Percentiles rank a stretch among this genome's conserved stretches.
phyloP scores from a whole-genome alignment of 202 grass and related monocot genomes.

The Saccharum hybrid region DNA sequence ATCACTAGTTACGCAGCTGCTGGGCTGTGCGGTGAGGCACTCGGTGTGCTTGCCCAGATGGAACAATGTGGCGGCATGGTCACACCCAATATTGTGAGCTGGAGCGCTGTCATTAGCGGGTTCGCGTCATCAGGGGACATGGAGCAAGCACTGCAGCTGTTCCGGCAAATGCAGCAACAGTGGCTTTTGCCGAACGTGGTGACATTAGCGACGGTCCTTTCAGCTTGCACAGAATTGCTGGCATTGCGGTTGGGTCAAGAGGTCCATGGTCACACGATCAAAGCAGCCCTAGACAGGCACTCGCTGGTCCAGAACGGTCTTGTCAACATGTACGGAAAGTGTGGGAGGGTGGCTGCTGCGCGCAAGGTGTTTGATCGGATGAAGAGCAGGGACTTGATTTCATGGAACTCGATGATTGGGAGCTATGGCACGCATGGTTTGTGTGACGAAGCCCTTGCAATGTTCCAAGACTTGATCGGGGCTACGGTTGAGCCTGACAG shows the following conservation, averaged over 20 bases:
- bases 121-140: slow-evolving; percentile 40
- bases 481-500: slow-evolving; percentile 37
- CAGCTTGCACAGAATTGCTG: slow-evolving; percentile 49
- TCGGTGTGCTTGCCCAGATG: slow-evolving; percentile 54
- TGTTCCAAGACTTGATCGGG: slow-evolving; percentile 45
- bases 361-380: slow-evolving; percentile 48
- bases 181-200: slow-evolving; percentile 49
- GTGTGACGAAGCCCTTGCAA: slow-evolving; percentile 53
- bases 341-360: slow-evolving; percentile 41
- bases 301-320: slow-evolving; percentile 49
- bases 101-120: slow-evolving; percentile 65
- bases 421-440: slow-evolving; percentile 56
- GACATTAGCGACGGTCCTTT: slow-evolving; percentile 54
- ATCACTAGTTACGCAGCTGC: slow-evolving; percentile 53
- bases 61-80: slow-evolving; percentile 10
- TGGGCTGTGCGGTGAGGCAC: slow-evolving; percentile 46
- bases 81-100: slow-evolving; percentile 62
- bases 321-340: slow-evolving; percentile 60
- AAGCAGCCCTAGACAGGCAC: slow-evolving; percentile 30
- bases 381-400: slow-evolving; percentile 57
- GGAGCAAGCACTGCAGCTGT: slow-evolving; percentile 54
- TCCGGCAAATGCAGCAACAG: slow-evolving; percentile 49
- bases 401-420: slow-evolving; percentile 70
- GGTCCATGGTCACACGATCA: slow-evolving; percentile 53
- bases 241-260: slow-evolving; percentile 56